Base-by-base conservation (phyloP, 2,329 filamentous ascomycete species). In the Aspergillus texensis region DNA sequence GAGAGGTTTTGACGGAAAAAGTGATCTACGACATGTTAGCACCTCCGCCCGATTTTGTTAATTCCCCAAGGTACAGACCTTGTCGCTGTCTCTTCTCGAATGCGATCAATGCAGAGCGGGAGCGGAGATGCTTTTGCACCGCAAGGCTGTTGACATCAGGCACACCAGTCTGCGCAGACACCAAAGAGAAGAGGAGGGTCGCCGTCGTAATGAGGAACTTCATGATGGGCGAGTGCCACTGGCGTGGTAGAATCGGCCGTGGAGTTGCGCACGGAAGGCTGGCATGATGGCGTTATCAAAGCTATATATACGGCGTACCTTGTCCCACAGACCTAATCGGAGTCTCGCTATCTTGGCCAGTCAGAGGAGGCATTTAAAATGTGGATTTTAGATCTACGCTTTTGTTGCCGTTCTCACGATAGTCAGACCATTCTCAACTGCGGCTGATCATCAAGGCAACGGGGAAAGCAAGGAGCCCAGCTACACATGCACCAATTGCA, bases 51-150 rank as follows among this genome's bases (percentile, higher is more conserved):
- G 6, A 14, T 39, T 36, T 14, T 6, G 16, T 10, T 16, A 6
- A 11, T 26, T 32, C 19, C 2, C 4, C 0, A 11, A 19, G 3
- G 1, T 21, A 81, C 84, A 60, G 76, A 90, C 92, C 93, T 74
- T 92, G 92, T 62, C 93, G 88, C 71, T 91, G 86, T 70, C 88
- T 89, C 78, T 92, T 89, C 77, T 97, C 94, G 73, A 95, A 85
- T 16, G 84, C 83, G 62, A 96, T 90, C 62, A 97, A 84, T 26
- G 86, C 88, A 69, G 89, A 85, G 57, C 93, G 86, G 32, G 91
- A 91, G 36, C 85, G 78, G 41, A 95, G 80, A 73, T 95, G 96
- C 75, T 93, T 88, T 70, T 91, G 86, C 32, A 70, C 63, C 0
- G 62, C 62, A 55, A 48, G 58, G 12, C 48, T 52, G 56, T 67